Evolutionary conservation across 768 basidiomycete genomes (phyloP), one percentile per base, ranked within the genome.

Genomic region (Trametes cinnabarina): DNA sequence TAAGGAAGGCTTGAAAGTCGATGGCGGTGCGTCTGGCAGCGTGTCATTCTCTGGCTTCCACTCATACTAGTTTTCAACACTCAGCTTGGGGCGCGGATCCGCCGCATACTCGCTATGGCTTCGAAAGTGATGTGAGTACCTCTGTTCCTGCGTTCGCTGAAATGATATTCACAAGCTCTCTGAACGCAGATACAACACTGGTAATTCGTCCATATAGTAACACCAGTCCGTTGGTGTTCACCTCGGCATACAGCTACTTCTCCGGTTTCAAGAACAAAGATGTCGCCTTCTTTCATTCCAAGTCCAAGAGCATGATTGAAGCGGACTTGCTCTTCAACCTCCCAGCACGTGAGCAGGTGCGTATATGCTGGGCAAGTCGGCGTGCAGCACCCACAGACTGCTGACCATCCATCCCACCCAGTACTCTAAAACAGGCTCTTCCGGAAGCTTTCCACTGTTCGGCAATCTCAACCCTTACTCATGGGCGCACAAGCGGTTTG

Each of bases 241-340:
- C 9, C 17, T 14, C 5, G 17, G 22, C n/a, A 11, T 12, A 47
- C 57, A 87, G 86, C 63, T 89, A 87, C 66, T 90, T 90, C 68
- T 76, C 85, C 10, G 87, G 87, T 1, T 81, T 83, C 66, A 75
- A 73, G 59, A 91, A 90, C 68, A 88, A 90, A 67, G 93, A 95
- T 51, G 82, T 94, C 14, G 90, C 92, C 0, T 93, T 92, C 72
- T 81, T 88, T 57, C 93, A 96, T 66, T 72, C 75, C 12, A 75
- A 81, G 0, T 87, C 85, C 14, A 88, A 84, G 68, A 82, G 86
- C 0, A 74, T 95, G 43, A 80, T 95, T 44, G 78, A 88, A 69
- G 94, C 90, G 2, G 94, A 97, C 70, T 74, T 95, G 42, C 70
- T 95, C 3, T 82, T 92, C 75, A 94, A 94, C 73, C 75, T 95